A percentile compares a stretch with the other conserved stretches of the same genome.
Conservation (phyloP, 352 stramenopile species). For the Globisporangium lucens region DNA sequence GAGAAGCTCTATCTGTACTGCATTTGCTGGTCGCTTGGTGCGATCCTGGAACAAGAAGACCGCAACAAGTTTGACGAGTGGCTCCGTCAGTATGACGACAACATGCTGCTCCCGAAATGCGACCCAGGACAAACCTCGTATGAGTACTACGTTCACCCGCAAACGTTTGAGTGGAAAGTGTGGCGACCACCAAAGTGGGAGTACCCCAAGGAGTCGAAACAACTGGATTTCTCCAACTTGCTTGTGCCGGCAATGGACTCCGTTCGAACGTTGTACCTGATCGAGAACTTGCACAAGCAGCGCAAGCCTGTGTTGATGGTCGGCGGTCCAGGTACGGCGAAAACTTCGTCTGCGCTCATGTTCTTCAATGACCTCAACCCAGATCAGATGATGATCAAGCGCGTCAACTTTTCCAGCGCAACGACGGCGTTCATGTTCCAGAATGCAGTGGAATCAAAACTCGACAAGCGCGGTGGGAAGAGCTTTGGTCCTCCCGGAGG, state of each 20-base stretch:
- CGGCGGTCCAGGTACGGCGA: conserved; percentile 96
- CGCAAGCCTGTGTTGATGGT: conserved; percentile 95
- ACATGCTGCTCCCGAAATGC: conserved; percentile 90
- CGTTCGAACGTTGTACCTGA: conserved; percentile 92
- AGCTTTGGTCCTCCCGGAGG: conserved; percentile 97
- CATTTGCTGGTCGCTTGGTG: conserved; percentile 95
- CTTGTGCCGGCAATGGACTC: conserved; percentile 98
- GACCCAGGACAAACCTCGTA: conserved; percentile 88
- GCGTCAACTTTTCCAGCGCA: conserved; percentile 97
- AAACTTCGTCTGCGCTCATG: conserved; percentile 98
- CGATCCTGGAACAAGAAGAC: conserved; percentile 95
- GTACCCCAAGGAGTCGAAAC: conserved; percentile 92
- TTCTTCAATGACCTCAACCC: conserved; percentile 96
- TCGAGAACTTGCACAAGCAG: conserved; percentile 93
- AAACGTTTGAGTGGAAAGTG: conserved; percentile 93
- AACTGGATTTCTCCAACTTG: conserved; percentile 97
- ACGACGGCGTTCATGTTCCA: conserved; percentile 98
- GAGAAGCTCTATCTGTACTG: conserved; percentile 97
- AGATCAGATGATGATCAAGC: conserved; percentile 95
- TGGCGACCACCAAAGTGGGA: conserved; percentile 95
- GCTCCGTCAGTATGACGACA: conserved; percentile 92
- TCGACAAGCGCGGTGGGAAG: conserved; percentile 98
- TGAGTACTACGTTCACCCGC: conserved; percentile 92
- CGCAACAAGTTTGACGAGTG: conserved; percentile 95
- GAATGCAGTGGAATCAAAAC: conserved; percentile 95